These are phyloP conservation scores for Arxiozyma telluris DNA, from an alignment of 1,139 yeast genomes.

Conservation along the genomic window DNA sequence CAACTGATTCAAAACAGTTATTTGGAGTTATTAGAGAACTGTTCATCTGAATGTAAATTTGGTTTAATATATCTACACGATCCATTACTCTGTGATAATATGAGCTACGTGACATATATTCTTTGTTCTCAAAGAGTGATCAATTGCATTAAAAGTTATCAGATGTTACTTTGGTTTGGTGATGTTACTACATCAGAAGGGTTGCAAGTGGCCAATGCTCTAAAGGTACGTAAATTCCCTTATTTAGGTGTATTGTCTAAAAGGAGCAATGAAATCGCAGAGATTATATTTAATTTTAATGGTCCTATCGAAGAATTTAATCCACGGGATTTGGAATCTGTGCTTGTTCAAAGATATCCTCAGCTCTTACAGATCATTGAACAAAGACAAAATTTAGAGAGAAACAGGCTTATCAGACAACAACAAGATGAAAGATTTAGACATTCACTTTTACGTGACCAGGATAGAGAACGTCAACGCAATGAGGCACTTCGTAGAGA, in stretches of 20 bases:
- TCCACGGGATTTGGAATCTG: conserved; percentile 33
- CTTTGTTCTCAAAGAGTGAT: conserved; percentile 48
- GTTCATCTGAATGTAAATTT: conserved; percentile 35
- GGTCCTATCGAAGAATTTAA: conserved; percentile 37
- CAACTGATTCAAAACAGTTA: conserved; percentile 21
- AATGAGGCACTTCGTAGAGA: conserved; percentile 25
- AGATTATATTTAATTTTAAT: conserved; percentile 60
- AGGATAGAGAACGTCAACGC: conserved; percentile 32
- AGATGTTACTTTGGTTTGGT: conserved; percentile 78
- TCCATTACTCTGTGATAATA: conserved; percentile 58
- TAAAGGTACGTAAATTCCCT: conserved; percentile 70
- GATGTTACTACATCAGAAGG: conserved; percentile 68
- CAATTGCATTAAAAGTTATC: conserved; percentile 40
- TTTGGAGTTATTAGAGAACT: conserved; percentile 19
- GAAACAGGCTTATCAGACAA: conserved; percentile 51
- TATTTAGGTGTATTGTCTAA: conserved; percentile 61
- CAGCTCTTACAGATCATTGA: conserved; percentile 48
- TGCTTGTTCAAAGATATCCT: conserved; percentile 50
- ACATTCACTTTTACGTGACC: conserved; percentile 45
- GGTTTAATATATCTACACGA: conserved; percentile 67
- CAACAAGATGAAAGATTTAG: conserved; percentile 78
- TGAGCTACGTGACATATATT: conserved; percentile 46
- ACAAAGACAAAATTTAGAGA: conserved; percentile 53
- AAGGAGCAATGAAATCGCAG: conserved; percentile 47
- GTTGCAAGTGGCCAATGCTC: conserved; percentile 69